Evolutionary conservation across 805 yeast genomes (phyloP).

Genomic region (Hanseniaspora singularis): DNA sequence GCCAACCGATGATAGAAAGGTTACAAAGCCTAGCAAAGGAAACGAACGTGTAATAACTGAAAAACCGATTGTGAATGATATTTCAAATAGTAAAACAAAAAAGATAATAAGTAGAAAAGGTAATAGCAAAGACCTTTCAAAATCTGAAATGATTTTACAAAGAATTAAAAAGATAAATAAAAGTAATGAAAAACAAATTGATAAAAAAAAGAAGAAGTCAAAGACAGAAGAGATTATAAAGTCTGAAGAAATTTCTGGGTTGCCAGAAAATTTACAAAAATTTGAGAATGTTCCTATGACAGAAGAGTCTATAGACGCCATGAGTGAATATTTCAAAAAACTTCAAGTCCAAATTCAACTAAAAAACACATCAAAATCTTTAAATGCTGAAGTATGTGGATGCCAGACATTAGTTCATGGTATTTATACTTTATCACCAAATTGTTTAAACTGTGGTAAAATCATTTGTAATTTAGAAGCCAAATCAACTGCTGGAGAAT

Average conservation of each 20-base stretch:
- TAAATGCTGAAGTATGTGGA: constrained; percentile 37
- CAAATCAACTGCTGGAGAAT: constrained; percentile 40
- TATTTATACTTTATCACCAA: constrained; percentile 78
- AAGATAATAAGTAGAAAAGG: no score
- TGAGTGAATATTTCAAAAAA: constrained; percentile 3
- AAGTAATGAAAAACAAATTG: background rate
- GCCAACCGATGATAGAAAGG: background rate
- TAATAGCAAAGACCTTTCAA: no score
- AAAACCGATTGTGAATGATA: no score
- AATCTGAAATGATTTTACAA: no score
- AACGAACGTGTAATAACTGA: background rate
- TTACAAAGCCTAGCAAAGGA: background rate
- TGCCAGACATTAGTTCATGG: constrained; percentile 88
- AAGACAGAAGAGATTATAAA: no score
- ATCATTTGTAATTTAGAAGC: constrained; percentile 87
- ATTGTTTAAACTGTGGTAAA: constrained; percentile 88
- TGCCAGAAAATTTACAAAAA: background rate
- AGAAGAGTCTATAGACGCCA: constrained; percentile 12
- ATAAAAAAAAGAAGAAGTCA: background rate
- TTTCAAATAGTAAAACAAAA: no score
- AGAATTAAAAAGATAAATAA: background rate
- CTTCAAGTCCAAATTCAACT: background rate
- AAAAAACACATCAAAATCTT: constrained; percentile 16
- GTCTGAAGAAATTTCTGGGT: constrained; percentile 12
- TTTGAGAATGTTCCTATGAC: constrained; percentile 9